Percentiles rank a stretch among this genome's conserved stretches.
These are phyloP conservation scores for Pichia sp. DNA, from an alignment of 1,139 yeast species.

Conservation along the genomic window DNA sequence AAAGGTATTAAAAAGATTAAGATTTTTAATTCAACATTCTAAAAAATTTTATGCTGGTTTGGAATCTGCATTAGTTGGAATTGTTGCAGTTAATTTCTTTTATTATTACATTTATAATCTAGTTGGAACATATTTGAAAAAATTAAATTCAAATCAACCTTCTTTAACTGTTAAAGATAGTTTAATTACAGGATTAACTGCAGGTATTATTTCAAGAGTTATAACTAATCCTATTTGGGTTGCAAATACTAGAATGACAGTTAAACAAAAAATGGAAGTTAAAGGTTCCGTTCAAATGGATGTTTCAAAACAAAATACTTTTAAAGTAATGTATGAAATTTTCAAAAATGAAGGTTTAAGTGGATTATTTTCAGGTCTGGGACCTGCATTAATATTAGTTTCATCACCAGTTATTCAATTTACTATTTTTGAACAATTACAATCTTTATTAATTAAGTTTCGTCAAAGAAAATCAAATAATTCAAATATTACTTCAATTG, in stretches of 20 bases:
- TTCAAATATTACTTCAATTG: conserved; percentile 44
- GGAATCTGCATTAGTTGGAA: conserved; percentile 82
- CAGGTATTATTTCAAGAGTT: conserved; percentile 80
- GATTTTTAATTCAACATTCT: conserved; percentile 5
- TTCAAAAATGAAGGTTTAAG: conserved; percentile 62
- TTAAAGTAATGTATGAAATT: conserved; percentile 44
- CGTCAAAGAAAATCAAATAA: conserved; percentile 25
- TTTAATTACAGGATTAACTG: conserved; percentile 73
- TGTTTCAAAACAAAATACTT: conserved; percentile 18
- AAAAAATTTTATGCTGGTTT: conserved; percentile 64
- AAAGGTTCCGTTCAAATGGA: conserved; percentile 1
- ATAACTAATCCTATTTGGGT: conserved; percentile 96
- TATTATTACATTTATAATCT: conserved; percentile 86
- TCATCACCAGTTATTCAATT: conserved; percentile 87
- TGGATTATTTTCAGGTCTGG: conserved; percentile 74
- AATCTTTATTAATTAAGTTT: conserved; percentile 53
- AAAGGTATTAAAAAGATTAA: conserved; percentile 5
- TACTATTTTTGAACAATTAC: conserved; percentile 83
- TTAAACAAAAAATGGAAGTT: conserved; percentile 28
- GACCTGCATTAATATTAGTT: conserved; percentile 82
- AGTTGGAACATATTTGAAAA: conserved; percentile 20
- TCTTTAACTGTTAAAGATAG: conserved; percentile 65
- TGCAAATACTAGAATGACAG: conserved; percentile 83
- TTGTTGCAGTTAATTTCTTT: conserved; percentile 76
- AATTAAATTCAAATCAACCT: background rate